Percentiles rank a stretch among this genome's conserved stretches.
Evolutionary conservation across 306 rosid species (phyloP).

Genomic region (Inga oerstediana): DNA sequence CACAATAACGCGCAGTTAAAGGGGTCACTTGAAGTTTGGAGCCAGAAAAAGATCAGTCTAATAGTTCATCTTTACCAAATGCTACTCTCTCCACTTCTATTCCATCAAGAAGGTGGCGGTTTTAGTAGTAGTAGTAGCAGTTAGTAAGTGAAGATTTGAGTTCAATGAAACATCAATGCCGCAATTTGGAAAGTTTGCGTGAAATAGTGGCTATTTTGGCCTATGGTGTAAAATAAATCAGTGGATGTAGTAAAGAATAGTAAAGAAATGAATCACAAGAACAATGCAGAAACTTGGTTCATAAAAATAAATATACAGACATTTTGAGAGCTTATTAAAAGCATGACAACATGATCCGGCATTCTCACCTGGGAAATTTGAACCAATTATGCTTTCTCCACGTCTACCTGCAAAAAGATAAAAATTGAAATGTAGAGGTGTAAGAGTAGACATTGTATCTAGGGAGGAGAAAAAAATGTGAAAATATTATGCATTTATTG

Average conservation of each 20-base stretch:
- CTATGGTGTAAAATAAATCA: neutral
- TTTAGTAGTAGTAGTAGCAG: too few species aligned
- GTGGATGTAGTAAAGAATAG: neutral
- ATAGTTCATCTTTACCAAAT: neutral
- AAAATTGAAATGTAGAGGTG: conserved; percentile 16
- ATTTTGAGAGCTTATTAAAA: neutral
- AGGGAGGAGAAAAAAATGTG: neutral
- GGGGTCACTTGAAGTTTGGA: neutral
- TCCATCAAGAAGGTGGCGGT: neutral
- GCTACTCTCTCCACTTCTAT: neutral
- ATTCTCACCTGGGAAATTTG: conserved; percentile 81
- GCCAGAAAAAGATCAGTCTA: too few species aligned
- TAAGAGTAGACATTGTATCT: neutral
- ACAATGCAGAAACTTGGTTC: neutral
- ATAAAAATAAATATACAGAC: neutral
- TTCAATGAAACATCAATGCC: neutral
- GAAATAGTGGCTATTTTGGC: neutral
- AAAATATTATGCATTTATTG: too few species aligned
- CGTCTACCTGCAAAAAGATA: conserved; percentile 62
- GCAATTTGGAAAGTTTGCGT: neutral
- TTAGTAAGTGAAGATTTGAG: neutral
- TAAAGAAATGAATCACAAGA: conserved; percentile 25
- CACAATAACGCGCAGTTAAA: neutral
- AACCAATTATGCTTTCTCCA: conserved; percentile 93
- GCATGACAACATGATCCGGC: neutral